Conservation (phyloP, 306 rosid genomes). For the Vigna unguiculata region DNA sequence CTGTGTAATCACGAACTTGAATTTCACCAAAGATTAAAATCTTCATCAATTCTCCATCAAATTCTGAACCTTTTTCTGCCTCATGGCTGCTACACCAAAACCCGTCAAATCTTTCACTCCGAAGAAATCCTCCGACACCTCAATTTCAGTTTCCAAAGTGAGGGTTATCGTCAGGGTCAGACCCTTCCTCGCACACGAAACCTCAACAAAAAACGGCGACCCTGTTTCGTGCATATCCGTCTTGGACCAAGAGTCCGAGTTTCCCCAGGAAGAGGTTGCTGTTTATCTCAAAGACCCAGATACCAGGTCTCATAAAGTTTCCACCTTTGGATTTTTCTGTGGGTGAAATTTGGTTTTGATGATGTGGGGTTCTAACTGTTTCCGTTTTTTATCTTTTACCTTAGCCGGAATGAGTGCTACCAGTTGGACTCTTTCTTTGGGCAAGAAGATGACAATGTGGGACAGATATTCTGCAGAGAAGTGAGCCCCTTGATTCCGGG, state of each 20-base stretch:
- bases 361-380: not conserved
- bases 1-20: not conserved
- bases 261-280: slow-evolving; percentile 57
- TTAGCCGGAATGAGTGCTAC: slow-evolving; percentile 86
- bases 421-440: slow-evolving; percentile 79
- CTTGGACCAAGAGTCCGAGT: slow-evolving; percentile 49
- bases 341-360: not conserved
- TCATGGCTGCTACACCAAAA: slow-evolving; percentile 56
- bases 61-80: not conserved
- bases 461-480: slow-evolving; percentile 72
- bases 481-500: slow-evolving; percentile 77
- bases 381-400: not conserved
- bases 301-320: slow-evolving; percentile 62
- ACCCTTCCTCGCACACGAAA: slow-evolving; percentile 74
- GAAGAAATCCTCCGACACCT: slow-evolving; percentile 33
- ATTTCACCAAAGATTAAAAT: slow-evolving; percentile 11
- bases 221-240: slow-evolving; percentile 66
- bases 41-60: slow-evolving; percentile 17
- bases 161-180: slow-evolving; percentile 87
- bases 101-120: slow-evolving; percentile 48
- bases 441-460: slow-evolving; percentile 74
- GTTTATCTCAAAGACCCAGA: slow-evolving; percentile 80
- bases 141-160: slow-evolving; percentile 64
- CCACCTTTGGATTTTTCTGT: not conserved
- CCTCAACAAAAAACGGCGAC: slow-evolving; percentile 40